Evolutionary conservation across 1,284 basidiomycete species (phyloP).

Genomic region (Pseudozyma sp.): DNA sequence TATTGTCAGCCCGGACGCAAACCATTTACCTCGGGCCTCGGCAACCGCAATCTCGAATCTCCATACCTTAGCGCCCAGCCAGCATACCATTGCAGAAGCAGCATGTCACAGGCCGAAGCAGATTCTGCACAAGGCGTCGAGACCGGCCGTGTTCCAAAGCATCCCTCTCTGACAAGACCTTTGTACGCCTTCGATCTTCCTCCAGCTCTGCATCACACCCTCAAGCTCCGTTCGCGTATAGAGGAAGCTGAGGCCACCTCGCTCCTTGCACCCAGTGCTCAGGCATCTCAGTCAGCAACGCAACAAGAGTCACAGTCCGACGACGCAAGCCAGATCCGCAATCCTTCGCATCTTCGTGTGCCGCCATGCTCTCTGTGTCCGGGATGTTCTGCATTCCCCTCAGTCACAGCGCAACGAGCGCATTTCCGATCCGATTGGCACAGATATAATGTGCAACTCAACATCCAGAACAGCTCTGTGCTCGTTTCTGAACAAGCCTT

Average conservation of each 20-base stretch:
- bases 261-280: conserved; percentile 12
- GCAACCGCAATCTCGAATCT: background rate
- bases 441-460: conserved; percentile 88
- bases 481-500: conserved; percentile 46
- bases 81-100: background rate
- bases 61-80: background rate
- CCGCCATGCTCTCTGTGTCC: conserved; percentile 63
- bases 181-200: conserved; percentile 60
- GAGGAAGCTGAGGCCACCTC: conserved; percentile 35
- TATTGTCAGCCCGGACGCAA: too few relatives aligned
- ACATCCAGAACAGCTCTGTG: conserved; percentile 22
- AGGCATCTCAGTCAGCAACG: conserved; percentile 5
- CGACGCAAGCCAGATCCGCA: conserved; percentile 14
- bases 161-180: conserved; percentile 41
- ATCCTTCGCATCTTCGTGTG: conserved; percentile 22
- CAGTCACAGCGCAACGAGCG: conserved; percentile 82
- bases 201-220: conserved; percentile 17
- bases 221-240: conserved; percentile 42
- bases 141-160: conserved; percentile 16
- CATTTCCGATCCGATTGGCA: conserved; percentile 98
- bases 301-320: conserved; percentile 10
- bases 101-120: conserved; percentile 24
- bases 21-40: too few relatives aligned
- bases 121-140: background rate
- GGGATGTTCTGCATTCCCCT: conserved; percentile 75